These are phyloP conservation scores for Neoboletus magnificus DNA, from an alignment of 768 basidiomycete genomes.

Conservation along the genomic window DNA sequence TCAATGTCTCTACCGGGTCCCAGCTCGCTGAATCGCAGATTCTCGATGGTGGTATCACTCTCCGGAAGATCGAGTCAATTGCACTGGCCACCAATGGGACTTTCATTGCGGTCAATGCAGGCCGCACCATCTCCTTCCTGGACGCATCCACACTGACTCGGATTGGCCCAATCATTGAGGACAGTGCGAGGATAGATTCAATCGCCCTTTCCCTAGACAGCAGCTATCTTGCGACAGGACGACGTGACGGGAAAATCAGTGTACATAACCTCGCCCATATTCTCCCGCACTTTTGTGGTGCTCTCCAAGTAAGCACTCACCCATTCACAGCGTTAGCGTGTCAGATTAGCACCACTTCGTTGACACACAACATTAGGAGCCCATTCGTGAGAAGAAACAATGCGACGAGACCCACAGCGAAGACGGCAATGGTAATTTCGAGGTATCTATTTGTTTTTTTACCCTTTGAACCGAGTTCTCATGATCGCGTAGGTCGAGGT, in stretches of 20 bases:
- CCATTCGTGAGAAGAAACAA: not conserved
- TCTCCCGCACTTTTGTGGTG: not conserved
- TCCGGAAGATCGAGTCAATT: not conserved
- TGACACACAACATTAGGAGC: not conserved
- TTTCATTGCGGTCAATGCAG: not conserved
- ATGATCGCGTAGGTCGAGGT: too few species aligned
- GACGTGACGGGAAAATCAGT: not conserved
- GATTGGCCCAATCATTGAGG: not conserved
- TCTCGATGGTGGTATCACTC: not conserved
- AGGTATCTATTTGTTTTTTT: too few species aligned
- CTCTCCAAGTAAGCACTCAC: not conserved
- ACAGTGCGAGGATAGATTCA: not conserved
- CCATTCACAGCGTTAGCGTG: not conserved
- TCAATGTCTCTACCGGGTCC: not conserved
- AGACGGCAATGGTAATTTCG: too few species aligned
- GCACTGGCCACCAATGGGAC: not conserved
- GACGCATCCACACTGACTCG: not conserved
- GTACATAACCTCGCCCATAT: not conserved
- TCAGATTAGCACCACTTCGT: not conserved
- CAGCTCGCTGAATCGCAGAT: not conserved
- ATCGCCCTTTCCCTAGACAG: not conserved
- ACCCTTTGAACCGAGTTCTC: too few species aligned
- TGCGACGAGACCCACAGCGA: not conserved
- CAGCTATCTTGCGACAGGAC: not conserved
- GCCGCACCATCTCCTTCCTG: not conserved